Conservation (phyloP, 495 filamentous ascomycete species). For the Pseudomonodictys pantanalensis region DNA sequence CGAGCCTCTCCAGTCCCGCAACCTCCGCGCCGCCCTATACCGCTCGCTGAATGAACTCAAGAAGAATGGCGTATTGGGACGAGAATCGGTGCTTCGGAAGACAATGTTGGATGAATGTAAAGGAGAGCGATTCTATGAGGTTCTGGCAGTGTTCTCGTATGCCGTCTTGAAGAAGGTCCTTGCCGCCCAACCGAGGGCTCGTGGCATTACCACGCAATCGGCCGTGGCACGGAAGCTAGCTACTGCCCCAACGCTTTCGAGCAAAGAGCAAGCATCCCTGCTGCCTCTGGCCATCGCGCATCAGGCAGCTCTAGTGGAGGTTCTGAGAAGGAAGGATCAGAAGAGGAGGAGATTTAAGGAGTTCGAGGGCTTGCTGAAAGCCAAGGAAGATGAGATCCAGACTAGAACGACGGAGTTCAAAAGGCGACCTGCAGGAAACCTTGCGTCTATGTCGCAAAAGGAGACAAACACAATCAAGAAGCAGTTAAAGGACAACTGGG, state of each 20-base stretch:
- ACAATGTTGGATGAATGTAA: constrained; percentile 86
- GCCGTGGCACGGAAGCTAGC: constrained; percentile 59
- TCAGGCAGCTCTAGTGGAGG: constrained; percentile 57
- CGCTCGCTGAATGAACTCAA: constrained; percentile 74
- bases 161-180: constrained; percentile 70
- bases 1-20: constrained; percentile 82
- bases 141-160: constrained; percentile 75
- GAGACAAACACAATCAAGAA: constrained; percentile 49
- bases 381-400: constrained; percentile 50
- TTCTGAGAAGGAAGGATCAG: constrained; percentile 55
- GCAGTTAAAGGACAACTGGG: constrained; percentile 67
- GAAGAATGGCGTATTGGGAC: constrained; percentile 76
- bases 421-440: constrained; percentile 18
- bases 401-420: constrained; percentile 33
- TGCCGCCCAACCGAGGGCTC: constrained; percentile 32
- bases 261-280: constrained; percentile 58
- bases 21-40: constrained; percentile 82
- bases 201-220: constrained; percentile 36
- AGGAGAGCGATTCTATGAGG: constrained; percentile 57
- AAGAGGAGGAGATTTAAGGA: constrained; percentile 50
- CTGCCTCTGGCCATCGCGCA: constrained; percentile 70
- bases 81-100: constrained; percentile 75
- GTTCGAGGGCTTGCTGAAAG: constrained; percentile 58
- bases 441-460: constrained; percentile 40
- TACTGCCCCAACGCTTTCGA: constrained; percentile 57